These are phyloP conservation scores for Pseudozyma pruni DNA, from an alignment of 1,284 basidiomycete species.

Conservation along the genomic window DNA sequence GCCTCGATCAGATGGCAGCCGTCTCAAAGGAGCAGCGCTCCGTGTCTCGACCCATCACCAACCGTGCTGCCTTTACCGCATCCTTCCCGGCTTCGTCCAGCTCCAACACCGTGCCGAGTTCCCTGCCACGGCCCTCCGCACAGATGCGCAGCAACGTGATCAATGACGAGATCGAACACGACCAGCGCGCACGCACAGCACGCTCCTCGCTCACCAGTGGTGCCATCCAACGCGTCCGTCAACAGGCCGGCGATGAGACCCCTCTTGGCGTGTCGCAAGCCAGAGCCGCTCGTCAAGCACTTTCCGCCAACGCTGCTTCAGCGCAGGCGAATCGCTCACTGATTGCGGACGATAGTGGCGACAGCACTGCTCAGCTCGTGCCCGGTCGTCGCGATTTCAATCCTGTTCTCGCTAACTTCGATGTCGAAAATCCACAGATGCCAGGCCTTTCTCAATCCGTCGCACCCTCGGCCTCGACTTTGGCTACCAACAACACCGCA, in stretches of 20 bases:
- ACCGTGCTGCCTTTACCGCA: slow-evolving; percentile 31
- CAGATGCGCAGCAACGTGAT: slow-evolving; percentile 11
- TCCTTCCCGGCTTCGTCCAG: slow-evolving; percentile 24
- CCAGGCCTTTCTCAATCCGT: slow-evolving; percentile 9
- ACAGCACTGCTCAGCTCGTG: slow-evolving; percentile 33
- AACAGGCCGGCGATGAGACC: slow-evolving; percentile 43
- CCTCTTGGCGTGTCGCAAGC: slow-evolving; percentile 42
- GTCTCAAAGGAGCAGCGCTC: slow-evolving; percentile 36
- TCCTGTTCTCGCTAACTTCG: slow-evolving; percentile 20
- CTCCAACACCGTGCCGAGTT: slow-evolving; percentile 26
- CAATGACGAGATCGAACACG: slow-evolving; percentile 4
- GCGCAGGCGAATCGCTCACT: slow-evolving; percentile 16
- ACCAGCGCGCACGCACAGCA: slow-evolving; percentile 22
- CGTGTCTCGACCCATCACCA: slow-evolving; percentile 20
- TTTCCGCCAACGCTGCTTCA: too few relatives aligned
- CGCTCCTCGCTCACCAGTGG: slow-evolving; percentile 42
- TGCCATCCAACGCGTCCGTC: slow-evolving; percentile 39
- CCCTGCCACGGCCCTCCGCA: slow-evolving; percentile 31
- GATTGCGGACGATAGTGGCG: slow-evolving; percentile 31
- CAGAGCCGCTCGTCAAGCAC: slow-evolving; percentile 25
- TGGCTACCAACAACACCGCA: neutral
- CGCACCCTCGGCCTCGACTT: neutral
- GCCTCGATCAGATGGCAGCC: slow-evolving; percentile 48
- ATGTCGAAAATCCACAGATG: slow-evolving; percentile 35
- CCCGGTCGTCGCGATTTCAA: slow-evolving; percentile 23